Evolutionary conservation across 2,329 filamentous ascomycete species (phyloP).

Genomic region (Fusarium sp.): DNA sequence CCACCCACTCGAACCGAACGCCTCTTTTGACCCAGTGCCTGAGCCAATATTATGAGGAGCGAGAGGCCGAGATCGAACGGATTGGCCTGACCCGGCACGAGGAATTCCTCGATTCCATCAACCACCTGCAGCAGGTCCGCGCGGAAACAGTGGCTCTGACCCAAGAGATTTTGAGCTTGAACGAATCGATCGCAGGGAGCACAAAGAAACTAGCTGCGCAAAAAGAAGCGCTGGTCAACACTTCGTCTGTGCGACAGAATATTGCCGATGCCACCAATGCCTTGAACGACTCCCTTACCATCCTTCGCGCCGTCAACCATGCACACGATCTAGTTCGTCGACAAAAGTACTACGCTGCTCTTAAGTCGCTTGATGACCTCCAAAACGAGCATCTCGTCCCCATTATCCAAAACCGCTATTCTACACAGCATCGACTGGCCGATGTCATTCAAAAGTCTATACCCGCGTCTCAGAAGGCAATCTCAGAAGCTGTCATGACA

Average conservation of each 20-base stretch:
- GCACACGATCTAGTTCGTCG: conserved; percentile 90
- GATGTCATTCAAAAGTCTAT: conserved; percentile 97
- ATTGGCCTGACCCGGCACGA: conserved; percentile 97
- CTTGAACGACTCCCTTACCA: conserved; percentile 88
- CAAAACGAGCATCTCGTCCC: conserved; percentile 91
- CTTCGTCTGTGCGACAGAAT: conserved; percentile 89
- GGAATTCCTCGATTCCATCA: conserved; percentile 93
- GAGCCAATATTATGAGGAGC: conserved; percentile 79
- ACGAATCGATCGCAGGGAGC: conserved; percentile 93
- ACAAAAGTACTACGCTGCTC: conserved; percentile 94
- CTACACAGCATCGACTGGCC: conserved; percentile 93
- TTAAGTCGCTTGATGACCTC: conserved; percentile 92
- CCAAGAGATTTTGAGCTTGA: conserved; percentile 88
- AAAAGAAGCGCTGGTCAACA: conserved; percentile 94
- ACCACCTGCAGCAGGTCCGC: conserved; percentile 89
- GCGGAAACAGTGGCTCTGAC: conserved; percentile 91
- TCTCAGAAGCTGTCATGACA: conserved; percentile 95
- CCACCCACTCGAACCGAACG: conserved; percentile 77
- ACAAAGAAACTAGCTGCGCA: conserved; percentile 94
- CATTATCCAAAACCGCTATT: conserved; percentile 79
- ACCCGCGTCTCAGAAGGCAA: conserved; percentile 88
- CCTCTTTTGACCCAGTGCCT: conserved; percentile 77
- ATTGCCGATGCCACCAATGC: conserved; percentile 92
- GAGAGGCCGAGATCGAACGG: conserved; percentile 89
- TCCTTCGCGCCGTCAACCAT: conserved; percentile 90